Percentiles rank a stretch among this genome's conserved stretches.
Evolutionary conservation across 805 yeast species (phyloP).

Genomic region (Tetrapisispora fleetii): DNA sequence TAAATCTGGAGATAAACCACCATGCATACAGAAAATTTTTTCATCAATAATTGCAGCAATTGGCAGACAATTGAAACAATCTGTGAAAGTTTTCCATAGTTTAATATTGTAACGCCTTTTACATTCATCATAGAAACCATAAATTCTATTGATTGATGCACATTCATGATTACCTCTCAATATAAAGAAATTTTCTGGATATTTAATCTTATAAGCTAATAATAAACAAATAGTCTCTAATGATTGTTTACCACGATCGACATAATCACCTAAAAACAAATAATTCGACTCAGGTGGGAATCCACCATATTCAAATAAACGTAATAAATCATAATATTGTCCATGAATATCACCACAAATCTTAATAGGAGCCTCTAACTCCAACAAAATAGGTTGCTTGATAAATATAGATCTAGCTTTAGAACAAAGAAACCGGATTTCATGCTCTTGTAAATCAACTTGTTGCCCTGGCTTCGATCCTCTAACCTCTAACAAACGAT

Average conservation of each 20-base stretch:
- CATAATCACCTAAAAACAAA: slow-evolving; percentile 92
- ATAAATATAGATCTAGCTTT: slow-evolving; percentile 97
- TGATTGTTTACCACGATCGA: slow-evolving; percentile 97
- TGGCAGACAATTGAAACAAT: slow-evolving; percentile 96
- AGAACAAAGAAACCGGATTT: slow-evolving; percentile 90
- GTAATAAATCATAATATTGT: slow-evolving; percentile 89
- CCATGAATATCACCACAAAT: slow-evolving; percentile 98
- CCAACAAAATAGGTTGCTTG: slow-evolving; percentile 92
- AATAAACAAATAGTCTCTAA: slow-evolving; percentile 89
- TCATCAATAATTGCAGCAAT: slow-evolving; percentile 98
- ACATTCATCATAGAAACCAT: slow-evolving; percentile 98
- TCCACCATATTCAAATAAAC: slow-evolving; percentile 96
- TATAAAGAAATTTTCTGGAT: slow-evolving; percentile 95
- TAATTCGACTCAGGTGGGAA: slow-evolving; percentile 98
- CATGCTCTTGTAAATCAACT: slow-evolving; percentile 86
- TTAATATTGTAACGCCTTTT: slow-evolving; percentile 96
- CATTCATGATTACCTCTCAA: slow-evolving; percentile 98
- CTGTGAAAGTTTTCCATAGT: slow-evolving; percentile 97
- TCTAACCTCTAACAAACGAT: slow-evolving; percentile 91
- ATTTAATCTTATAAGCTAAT: slow-evolving; percentile 92
- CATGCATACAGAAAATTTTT: slow-evolving; percentile 97
- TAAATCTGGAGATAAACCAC: slow-evolving; percentile 94
- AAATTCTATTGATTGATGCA: slow-evolving; percentile 94
- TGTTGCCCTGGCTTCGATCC: slow-evolving; percentile 98
- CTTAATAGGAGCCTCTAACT: slow-evolving; percentile 94